Evolutionary conservation across 2,329 filamentous ascomycete genomes (phyloP), one percentile per base, ranked within the genome.

Genomic region (Neonectria neomacrospora): DNA sequence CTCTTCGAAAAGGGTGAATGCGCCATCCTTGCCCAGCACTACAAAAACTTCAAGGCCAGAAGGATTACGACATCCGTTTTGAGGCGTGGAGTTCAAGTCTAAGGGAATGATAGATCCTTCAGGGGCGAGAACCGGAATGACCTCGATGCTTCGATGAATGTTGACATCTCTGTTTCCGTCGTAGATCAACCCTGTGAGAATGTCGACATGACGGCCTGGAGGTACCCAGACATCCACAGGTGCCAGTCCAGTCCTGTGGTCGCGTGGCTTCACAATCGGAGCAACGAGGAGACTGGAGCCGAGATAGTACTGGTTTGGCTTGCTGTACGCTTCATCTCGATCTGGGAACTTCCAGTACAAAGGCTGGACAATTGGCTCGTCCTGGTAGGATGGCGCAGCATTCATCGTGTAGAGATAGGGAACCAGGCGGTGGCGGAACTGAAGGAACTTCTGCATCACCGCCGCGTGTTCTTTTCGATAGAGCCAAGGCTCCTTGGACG

Each of bases 401-500:
- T 88, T 89, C 79, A 85, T 84, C 0, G 84, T 85, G 74, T 89
- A 85, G 2, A 90, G 75, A 64, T 88, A 90, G 0, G 88, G 88
- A 26, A 90, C 79, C 7, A 90, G 75, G 3, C 83, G 80, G 69
- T 90, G 88, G 0, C 88, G 80, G 22, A 89, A 76, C 5, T 80
- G 80, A 47, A 90, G 73, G 52, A 83, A 85, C 1, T 80, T 70
- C 47, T 81, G 79, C 68, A 89, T 85, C 4, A 82, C 78, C 0
- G 76, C 71, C 30, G 77, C 76, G 7, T 80, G 79, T 51, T 85
- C 84, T 1, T 73, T 68, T 3, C 82, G 80, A 69, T 83, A 87
- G 23, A 79, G 77, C 88, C 88, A 90, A 0, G 88, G 88, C 67
- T 90, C 88, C 69, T 89, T 88, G 41, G 82, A 82, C 34, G 82